phyloP scores from a whole-genome alignment of 805 yeast species.

The Jamesozyma rosinii region DNA sequence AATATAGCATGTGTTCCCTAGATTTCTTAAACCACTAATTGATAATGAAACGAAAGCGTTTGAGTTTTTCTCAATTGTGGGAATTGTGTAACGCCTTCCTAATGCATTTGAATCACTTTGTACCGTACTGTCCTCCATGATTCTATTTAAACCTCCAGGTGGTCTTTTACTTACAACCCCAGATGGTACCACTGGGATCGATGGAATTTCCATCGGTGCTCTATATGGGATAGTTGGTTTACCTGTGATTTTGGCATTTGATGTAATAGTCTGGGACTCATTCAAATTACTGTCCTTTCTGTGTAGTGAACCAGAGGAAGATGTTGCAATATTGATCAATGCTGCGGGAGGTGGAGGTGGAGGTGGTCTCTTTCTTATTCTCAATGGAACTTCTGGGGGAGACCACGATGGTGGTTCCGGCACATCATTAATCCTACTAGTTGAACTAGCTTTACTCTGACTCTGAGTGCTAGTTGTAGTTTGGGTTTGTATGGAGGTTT shows the following conservation, averaged over 20 bases:
- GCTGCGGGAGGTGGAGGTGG: conserved; percentile 28
- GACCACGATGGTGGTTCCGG: conserved; percentile 12
- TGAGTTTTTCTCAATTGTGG: conserved; percentile 32
- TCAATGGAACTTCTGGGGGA: conserved; percentile 22
- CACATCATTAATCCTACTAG: not conserved
- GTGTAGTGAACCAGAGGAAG: not conserved
- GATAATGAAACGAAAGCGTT: conserved; percentile 36
- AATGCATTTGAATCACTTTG: not conserved
- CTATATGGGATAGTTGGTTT: conserved; percentile 1
- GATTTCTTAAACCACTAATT: conserved; percentile 54
- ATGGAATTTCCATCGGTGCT: conserved; percentile 9
- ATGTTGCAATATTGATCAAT: not conserved
- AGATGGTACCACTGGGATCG: conserved; percentile 9
- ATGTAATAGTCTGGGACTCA: conserved; percentile 6
- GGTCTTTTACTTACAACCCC: not conserved
- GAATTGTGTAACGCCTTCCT: conserved; percentile 20
- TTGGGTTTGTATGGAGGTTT: not conserved
- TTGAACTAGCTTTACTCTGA: not conserved
- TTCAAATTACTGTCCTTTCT: not conserved
- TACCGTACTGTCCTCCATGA: not conserved
- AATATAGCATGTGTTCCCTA: conserved; percentile 69
- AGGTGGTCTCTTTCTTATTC: conserved; percentile 21
- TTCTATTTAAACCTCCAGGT: not conserved
- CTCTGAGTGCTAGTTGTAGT: not conserved
- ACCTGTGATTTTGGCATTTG: not conserved